These are phyloP conservation scores for Orychophragmus violaceus DNA, from an alignment of 345 rosid genomes.

Conservation along the genomic window DNA sequence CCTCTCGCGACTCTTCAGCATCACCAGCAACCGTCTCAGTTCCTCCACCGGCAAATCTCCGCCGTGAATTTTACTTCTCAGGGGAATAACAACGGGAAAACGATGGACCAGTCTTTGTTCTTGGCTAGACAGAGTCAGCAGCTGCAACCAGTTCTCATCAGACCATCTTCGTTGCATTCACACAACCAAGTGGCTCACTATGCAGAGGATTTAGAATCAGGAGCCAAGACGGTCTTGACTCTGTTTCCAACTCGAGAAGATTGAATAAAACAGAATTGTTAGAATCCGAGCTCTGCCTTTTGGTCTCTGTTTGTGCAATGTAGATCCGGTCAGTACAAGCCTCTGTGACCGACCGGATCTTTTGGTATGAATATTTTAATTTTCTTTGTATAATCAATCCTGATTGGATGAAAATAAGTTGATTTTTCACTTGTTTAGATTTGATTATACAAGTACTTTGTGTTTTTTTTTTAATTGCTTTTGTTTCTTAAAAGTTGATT, in stretches of 20 bases:
- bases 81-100: constrained; percentile 40
- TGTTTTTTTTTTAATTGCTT: neutral
- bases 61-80: constrained; percentile 52
- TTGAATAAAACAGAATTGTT: constrained; percentile 12
- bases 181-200: constrained; percentile 34
- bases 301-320: constrained; percentile 5
- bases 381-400: constrained; percentile 10
- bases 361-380: neutral
- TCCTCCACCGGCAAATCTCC: constrained; percentile 52
- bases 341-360: constrained; percentile 12
- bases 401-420: neutral
- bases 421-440: constrained; percentile 9
- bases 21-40: constrained; percentile 49
- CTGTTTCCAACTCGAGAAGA: constrained; percentile 86
- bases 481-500: constrained; percentile 6
- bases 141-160: constrained; percentile 32
- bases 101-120: constrained; percentile 35
- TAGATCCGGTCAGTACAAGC: neutral
- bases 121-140: constrained; percentile 30
- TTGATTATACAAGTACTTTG: constrained; percentile 6
- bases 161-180: constrained; percentile 43
- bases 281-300: neutral
- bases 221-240: constrained; percentile 73
- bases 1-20: constrained; percentile 62
- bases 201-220: constrained; percentile 60